These are phyloP conservation scores for Talaromyces marneffei DNA, from an alignment of 2,329 filamentous ascomycete genomes.

Conservation along the genomic window DNA sequence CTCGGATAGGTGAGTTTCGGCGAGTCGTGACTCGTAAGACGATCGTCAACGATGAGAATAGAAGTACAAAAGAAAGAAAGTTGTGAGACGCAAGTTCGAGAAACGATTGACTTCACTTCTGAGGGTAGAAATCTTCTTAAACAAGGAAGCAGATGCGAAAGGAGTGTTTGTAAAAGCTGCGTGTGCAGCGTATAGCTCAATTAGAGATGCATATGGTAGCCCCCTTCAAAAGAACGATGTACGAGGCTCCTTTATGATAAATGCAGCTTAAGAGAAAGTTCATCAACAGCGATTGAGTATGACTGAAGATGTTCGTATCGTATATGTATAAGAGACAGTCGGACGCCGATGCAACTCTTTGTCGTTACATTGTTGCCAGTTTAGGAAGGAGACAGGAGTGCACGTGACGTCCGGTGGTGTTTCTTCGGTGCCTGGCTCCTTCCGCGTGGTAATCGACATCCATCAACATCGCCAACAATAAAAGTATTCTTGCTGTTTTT, in stretches of 20 bases:
- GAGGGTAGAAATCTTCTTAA: constrained; percentile 20
- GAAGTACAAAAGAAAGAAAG: neutral
- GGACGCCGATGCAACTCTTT: neutral
- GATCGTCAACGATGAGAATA: neutral
- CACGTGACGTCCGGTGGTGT: constrained; percentile 9
- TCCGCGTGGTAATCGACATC: neutral
- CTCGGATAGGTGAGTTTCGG: neutral
- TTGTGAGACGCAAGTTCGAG: constrained; percentile 7
- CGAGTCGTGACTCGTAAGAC: neutral
- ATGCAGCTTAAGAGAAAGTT: neutral
- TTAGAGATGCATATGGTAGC: constrained; percentile 8
- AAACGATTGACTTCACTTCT: constrained; percentile 14
- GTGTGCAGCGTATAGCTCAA: constrained; percentile 8
- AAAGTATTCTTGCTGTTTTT: neutral
- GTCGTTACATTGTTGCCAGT: neutral
- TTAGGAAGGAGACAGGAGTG: constrained; percentile 12
- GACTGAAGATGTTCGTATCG: neutral
- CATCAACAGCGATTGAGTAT: neutral
- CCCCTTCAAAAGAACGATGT: constrained; percentile 12
- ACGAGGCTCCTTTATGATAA: neutral
- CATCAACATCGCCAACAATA: neutral
- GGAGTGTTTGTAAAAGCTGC: constrained; percentile 22
- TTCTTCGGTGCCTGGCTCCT: constrained; percentile 2
- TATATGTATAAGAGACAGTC: neutral
- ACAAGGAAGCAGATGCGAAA: constrained; percentile 20